Conservation (phyloP, 164 flowering plant genomes). For the Buxus sempervirens region DNA sequence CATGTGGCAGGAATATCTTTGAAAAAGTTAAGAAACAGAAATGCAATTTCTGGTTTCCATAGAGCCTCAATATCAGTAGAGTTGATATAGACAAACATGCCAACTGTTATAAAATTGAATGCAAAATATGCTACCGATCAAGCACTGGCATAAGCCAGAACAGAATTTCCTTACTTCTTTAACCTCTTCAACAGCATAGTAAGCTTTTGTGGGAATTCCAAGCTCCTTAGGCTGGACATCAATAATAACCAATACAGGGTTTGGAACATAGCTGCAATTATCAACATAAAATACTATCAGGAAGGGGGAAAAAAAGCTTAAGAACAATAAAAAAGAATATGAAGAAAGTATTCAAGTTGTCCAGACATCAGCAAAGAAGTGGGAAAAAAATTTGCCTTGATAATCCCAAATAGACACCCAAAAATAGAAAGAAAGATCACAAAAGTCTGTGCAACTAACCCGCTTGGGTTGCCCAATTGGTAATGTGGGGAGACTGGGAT, state of each 20-base stretch:
- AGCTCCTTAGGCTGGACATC: conserved; percentile 97
- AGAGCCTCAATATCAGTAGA: not conserved
- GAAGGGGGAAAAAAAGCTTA: no score
- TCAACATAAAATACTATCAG: no score
- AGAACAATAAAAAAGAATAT: no score
- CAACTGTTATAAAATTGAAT: not conserved
- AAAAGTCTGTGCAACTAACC: no score
- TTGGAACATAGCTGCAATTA: conserved; percentile 74
- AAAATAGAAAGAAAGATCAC: no score
- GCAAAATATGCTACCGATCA: no score
- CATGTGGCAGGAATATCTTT: not conserved
- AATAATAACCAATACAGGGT: conserved; percentile 93
- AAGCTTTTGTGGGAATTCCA: conserved; percentile 96
- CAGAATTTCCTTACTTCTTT: conserved; percentile 59
- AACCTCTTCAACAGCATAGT: conserved; percentile 94
- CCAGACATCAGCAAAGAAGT: no score
- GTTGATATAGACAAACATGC: not conserved
- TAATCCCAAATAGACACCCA: no score
- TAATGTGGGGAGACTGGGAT: no score
- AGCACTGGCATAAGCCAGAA: not conserved
- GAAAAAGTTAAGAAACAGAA: not conserved
- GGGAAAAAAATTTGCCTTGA: no score
- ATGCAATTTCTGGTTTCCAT: not conserved
- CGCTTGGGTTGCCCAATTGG: no score
- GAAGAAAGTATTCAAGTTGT: no score